phyloP scores from a whole-genome alignment of 116 monocot genomes.

The Papilionanthe hybrid region DNA sequence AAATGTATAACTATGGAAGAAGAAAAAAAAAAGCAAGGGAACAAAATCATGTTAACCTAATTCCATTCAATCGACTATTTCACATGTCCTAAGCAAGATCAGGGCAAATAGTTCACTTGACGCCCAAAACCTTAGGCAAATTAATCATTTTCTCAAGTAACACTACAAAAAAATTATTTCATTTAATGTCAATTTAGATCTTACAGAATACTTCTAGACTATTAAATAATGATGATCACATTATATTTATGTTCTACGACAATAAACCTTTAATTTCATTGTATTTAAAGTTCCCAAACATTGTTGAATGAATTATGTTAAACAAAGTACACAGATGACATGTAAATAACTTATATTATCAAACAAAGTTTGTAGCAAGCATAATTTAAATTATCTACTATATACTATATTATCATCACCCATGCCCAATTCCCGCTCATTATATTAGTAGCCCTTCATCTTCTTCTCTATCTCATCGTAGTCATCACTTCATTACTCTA shows the following conservation, averaged over 20 bases:
- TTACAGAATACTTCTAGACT: too few species aligned
- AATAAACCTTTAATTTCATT: too few species aligned
- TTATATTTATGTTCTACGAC: too few species aligned
- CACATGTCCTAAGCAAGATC: neutral
- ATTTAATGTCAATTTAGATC: neutral
- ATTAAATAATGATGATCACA: too few species aligned
- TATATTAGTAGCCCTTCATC: neutral
- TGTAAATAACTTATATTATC: neutral
- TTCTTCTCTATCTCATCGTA: neutral
- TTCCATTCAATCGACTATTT: neutral
- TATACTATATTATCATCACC: neutral
- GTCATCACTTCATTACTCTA: neutral
- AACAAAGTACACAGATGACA: neutral
- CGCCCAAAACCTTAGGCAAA: neutral
- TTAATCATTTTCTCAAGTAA: neutral
- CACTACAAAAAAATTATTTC: neutral
- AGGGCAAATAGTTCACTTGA: neutral
- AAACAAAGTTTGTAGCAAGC: neutral
- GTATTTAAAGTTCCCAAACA: too few species aligned
- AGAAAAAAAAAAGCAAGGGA: neutral
- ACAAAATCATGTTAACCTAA: neutral
- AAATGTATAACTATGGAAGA: neutral
- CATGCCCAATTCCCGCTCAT: neutral
- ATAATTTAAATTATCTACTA: neutral
- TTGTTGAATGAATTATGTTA: neutral